Evolutionary conservation across 2,329 filamentous ascomycete genomes (phyloP).

Genomic region (Penicillium sp.): DNA sequence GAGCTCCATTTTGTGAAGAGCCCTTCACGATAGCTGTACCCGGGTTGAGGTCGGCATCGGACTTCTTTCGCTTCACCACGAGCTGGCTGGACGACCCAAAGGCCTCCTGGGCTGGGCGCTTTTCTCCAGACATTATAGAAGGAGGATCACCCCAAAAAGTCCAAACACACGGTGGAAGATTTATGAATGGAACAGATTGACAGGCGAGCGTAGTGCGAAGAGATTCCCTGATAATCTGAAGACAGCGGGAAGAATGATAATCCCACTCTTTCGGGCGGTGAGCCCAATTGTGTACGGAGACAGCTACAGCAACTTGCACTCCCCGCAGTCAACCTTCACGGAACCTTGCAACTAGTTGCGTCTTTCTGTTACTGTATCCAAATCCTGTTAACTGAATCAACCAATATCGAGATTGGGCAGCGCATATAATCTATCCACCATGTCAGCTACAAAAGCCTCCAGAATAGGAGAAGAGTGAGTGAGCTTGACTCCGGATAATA

Average conservation of each 20-base stretch:
- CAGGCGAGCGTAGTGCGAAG: constrained; percentile 9
- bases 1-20: constrained; percentile 59
- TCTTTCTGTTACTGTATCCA: neutral
- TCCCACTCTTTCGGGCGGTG: constrained; percentile 23
- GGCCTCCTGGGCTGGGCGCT: constrained; percentile 83
- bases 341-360: neutral
- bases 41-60: constrained; percentile 59
- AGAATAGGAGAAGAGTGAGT: constrained; percentile 75
- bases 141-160: neutral
- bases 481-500: constrained; percentile 1
- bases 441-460: constrained; percentile 65
- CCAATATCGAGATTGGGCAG: neutral
- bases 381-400: neutral
- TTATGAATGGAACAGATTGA: neutral
- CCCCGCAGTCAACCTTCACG: constrained; percentile 22
- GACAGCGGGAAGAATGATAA: constrained; percentile 26
- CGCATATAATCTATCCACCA: constrained; percentile 20
- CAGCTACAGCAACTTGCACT: constrained; percentile 19
- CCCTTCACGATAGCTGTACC: constrained; percentile 59
- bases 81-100: constrained; percentile 73
- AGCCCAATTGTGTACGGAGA: constrained; percentile 14
- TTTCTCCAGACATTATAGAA: constrained; percentile 76
- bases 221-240: constrained; percentile 14
- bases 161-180: neutral
- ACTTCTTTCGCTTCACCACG: constrained; percentile 87